Evolutionary conservation across 805 yeast genomes (phyloP), one percentile per base, ranked within the genome.

Genomic region (Myxozyma udenii): DNA sequence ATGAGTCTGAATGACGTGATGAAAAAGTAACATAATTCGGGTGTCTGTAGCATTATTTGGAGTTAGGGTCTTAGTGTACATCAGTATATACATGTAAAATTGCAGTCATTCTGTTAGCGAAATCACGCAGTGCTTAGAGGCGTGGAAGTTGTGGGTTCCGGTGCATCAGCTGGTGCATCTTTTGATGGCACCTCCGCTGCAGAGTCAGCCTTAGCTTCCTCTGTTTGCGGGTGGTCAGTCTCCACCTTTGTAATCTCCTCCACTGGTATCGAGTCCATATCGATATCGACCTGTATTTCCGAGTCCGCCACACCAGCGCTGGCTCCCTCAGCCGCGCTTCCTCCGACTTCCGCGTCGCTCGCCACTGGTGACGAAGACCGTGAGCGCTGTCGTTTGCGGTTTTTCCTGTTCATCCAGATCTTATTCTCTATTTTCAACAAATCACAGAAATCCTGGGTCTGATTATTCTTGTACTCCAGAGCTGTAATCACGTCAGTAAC

Each of bases 381-480:
- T 14, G 33, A 28, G 9, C 33, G 33, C 14, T 9, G 14, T 9
- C 33, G 33, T 14, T 9, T 9, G 9, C 33, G 9, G 12, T 28
- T 14, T 14, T 28, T 28, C 33, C 12, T 9, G 9, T 9, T 28
- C 33, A 30, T 25, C 22, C 25, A 40, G 16, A 64, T 52, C 33
- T 53, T 42, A 37, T 63, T 62, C 22, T 55, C 50, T 11, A 64
- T 59, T 7, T 50, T 53, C 25, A 66, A 49, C 11, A 66, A 40
- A 3, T 53, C 45, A 46, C 66, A 63, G 19, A 65, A 63, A 21
- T 55, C 60, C 32, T 50, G 57, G 1, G 70, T 67, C 41, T 67
- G 69, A 22, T 60, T 57, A 48, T 67, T 66, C 9, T 40, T 50
- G 19, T 55, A 46, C 24, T 48, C 53, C 14, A 18, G 22, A 11